Evolutionary conservation across 148 eudicot species (phyloP).

Genomic region (Rhododendron kiyosumense): DNA sequence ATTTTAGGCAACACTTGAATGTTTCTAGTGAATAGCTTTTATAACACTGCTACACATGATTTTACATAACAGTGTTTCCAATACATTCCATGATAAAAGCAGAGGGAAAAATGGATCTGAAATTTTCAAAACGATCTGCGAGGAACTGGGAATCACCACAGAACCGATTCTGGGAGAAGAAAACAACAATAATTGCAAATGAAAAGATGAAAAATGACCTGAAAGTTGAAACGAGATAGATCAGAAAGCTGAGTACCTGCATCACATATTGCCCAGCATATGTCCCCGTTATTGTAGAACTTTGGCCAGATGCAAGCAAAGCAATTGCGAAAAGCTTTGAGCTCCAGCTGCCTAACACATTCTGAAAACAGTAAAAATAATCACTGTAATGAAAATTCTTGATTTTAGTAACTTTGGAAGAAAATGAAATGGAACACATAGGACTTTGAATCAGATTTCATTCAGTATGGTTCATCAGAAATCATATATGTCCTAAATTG

Average conservation of each 20-base stretch:
- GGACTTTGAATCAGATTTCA: background rate
- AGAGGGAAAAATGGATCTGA: background rate
- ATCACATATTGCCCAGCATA: constrained; percentile 99
- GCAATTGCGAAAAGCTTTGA: constrained; percentile 95
- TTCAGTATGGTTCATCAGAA: background rate
- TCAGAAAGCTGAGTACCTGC: constrained; percentile 60
- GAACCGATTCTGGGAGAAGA: background rate
- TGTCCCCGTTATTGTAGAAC: constrained; percentile 98
- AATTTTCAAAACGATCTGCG: background rate
- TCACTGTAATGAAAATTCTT: background rate
- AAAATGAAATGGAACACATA: background rate
- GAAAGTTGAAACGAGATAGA: background rate
- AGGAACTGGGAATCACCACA: background rate
- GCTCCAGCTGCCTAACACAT: constrained; percentile 97
- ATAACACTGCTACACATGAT: background rate
- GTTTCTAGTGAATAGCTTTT: background rate
- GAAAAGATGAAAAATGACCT: background rate
- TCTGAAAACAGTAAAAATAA: constrained; percentile 32
- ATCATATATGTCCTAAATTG: background rate
- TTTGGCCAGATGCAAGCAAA: constrained; percentile 95
- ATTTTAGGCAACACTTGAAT: background rate
- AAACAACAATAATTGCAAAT: background rate
- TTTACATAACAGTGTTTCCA: background rate
- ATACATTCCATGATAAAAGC: background rate
- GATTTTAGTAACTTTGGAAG: background rate